Base-by-base conservation (phyloP, 768 basidiomycete species). In the Sporobolomyces roseus region DNA sequence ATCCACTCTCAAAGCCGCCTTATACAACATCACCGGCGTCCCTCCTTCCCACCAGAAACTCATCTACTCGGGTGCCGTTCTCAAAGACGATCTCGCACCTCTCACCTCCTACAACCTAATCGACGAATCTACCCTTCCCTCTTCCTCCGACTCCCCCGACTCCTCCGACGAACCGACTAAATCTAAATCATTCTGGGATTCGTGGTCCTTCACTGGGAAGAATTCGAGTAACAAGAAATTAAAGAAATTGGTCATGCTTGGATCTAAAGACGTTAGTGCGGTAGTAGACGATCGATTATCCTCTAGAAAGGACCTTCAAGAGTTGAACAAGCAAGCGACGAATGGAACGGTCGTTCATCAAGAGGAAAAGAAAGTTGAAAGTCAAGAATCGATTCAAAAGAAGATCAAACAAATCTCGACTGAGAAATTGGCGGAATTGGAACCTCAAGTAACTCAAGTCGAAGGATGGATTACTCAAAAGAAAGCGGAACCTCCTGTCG, bases 1-100 rank as follows among this genome's bases (percentile, higher is more conserved):
- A 53, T 80, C 81, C 30, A 79, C 79, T 12, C 78, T 93, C 59
- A 83, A 88, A 45, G 73, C 81, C 5, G 81, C 83, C 27, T 80
- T 96, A 58, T 87, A 90, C 19, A 83, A 86, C 8, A 85, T 87
- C 75, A 93, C 90, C 3, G 86, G 86, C 61, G 83, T 97, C 17
- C 84, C 87, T 0, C 78, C 79, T 33, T 75, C 83, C 71, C 83
- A 84, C 33, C 90, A 96, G 83, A 65, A 68, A 78, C 84, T 98
- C 75, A 86, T 98, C 71, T 87, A 89, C 80, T 85, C 88, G 52
- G 94, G 94, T 45, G 92, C 90, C 2, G 84, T 96, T 78, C 88
- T 97, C 84, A 88, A 87, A 73, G 91, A 94, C 77, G 87, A 92
- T 77, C 77, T 80, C 65, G 83, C 85, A 12, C 84, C 87, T 4